Base-by-base conservation (phyloP, 108 stramenopile genomes). In the Pseudonitzschia delicatissima region DNA sequence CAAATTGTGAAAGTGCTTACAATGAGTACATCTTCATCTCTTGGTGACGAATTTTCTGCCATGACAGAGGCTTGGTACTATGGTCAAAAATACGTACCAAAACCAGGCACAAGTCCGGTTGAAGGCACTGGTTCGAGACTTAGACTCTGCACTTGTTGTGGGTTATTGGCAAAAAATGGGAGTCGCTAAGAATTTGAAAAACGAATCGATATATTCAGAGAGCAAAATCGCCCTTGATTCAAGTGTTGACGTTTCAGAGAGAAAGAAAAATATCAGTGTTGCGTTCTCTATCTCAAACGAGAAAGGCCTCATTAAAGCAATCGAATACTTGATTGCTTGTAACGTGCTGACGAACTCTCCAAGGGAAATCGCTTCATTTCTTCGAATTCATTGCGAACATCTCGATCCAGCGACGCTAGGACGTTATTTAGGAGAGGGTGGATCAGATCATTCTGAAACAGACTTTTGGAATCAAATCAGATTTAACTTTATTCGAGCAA, bases 391-490 rank as follows among this genome's bases (percentile, higher is more conserved):
- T 73, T 81, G 89, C 57, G 71, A 78, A 26, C 71, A 79, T 13
- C 73, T 97, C 25, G 85, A 97, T 70, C 78, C 93, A 9, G 71
- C 50, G 29, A 70, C 74, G 62, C 89, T 99, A 53, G 98, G 98
- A 28, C 88, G 88, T 18, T 99, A 94, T 68, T 71, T 99, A 21
- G 93, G 92, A 20, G 95, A 95, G 72, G 87, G 84, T 44, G 92
- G 91, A 7, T 60, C 66, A 8, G 84, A 82, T 45, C 77, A 53
- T 18, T 64, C 65, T 4, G 91, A 96, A 77, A 85, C 66, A 50
- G 96, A 98, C 48, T 92, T 88, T 61, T 96, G 84, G 82, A 96
- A 95, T 63, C 62, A 87, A 34, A 95, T 98, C 51, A 88, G 96
- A 8, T 93, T 87, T 70, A 67, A 79, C 60, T 95, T 74, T 64